Evolutionary conservation across 148 eudicot species (phyloP).

Genomic region (Polygonum maritimum): DNA sequence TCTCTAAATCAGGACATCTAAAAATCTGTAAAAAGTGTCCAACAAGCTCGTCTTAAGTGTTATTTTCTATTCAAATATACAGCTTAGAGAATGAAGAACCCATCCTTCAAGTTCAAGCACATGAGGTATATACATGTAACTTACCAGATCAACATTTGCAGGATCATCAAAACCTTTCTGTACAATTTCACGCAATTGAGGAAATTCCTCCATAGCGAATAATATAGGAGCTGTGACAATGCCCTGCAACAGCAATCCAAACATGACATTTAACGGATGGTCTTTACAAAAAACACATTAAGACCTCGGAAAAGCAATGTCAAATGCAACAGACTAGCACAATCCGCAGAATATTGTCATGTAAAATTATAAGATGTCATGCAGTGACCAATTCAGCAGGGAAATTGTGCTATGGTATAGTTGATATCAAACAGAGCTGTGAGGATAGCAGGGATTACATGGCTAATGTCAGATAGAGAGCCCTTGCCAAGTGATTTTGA

Average conservation of each 20-base stretch:
- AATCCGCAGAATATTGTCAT: background rate
- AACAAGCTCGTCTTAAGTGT: background rate
- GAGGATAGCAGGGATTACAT: constrained; percentile 33
- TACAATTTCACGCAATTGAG: constrained; percentile 60
- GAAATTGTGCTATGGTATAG: background rate
- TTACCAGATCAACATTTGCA: constrained; percentile 73
- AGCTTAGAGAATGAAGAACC: background rate
- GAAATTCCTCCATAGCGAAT: constrained; percentile 92
- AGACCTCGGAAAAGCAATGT: background rate
- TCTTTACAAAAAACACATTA: background rate
- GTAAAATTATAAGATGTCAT: background rate
- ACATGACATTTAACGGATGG: background rate
- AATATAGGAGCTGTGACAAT: constrained; percentile 84
- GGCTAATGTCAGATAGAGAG: constrained; percentile 84
- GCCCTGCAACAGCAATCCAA: constrained; percentile 35
- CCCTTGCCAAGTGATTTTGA: constrained; percentile 93
- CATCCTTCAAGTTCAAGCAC: background rate
- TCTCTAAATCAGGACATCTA: background rate
- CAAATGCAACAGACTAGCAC: background rate
- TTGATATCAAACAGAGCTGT: background rate
- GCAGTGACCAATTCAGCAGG: background rate
- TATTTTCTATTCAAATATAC: background rate
- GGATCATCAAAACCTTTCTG: constrained; percentile 66
- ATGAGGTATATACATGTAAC: constrained; percentile 15
- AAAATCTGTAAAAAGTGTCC: background rate